Evolutionary conservation across 768 basidiomycete genomes (phyloP).

Genomic region (Candolleomyces aberdarensis): DNA sequence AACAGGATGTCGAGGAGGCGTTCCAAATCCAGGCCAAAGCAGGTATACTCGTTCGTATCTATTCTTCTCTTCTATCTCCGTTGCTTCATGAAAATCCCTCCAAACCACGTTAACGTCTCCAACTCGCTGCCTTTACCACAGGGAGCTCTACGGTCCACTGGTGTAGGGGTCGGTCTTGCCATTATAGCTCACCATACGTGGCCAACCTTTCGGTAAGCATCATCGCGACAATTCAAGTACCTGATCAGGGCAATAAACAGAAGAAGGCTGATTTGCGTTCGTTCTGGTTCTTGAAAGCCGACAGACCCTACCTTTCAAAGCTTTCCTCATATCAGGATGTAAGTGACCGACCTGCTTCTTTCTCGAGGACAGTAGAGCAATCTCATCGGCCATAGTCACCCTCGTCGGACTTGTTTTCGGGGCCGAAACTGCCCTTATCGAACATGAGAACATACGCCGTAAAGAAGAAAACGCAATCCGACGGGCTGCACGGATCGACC

Average conservation of each 20-base stretch:
- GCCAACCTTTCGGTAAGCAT: constrained; percentile 63
- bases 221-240: background rate
- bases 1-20: constrained; percentile 56
- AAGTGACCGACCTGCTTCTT: constrained; percentile 21
- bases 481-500: constrained; percentile 68
- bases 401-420: constrained; percentile 70
- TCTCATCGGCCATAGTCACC: constrained; percentile 34
- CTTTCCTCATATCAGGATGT: constrained; percentile 74
- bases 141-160: constrained; percentile 53
- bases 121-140: constrained; percentile 21
- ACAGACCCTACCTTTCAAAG: constrained; percentile 80
- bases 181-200: constrained; percentile 67
- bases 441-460: constrained; percentile 66
- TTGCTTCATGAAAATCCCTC: constrained; percentile 1
- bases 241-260: background rate
- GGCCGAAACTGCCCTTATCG: constrained; percentile 72
- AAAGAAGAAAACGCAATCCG: constrained; percentile 67
- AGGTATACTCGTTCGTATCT: constrained; percentile 47
- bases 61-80: background rate
- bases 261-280: background rate
- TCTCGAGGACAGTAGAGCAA: background rate
- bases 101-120: constrained; percentile 10
- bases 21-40: constrained; percentile 58
- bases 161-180: constrained; percentile 56
- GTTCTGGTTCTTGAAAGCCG: constrained; percentile 40